Base-by-base conservation (phyloP, 1,284 basidiomycete genomes). In the Ustanciosporium gigantosporum region DNA sequence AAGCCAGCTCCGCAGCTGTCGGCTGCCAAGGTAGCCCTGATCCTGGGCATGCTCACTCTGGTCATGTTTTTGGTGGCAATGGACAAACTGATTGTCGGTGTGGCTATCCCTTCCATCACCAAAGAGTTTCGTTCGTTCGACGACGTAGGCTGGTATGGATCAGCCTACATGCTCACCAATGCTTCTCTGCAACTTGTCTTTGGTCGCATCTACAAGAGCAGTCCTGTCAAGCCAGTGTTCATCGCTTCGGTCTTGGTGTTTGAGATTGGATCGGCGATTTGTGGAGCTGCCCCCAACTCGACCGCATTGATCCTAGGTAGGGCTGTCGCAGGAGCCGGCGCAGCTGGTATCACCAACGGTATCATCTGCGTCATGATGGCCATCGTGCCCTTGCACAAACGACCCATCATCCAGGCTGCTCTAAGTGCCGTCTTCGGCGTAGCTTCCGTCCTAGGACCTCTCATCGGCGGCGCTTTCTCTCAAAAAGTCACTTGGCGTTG, bases 201-300 rank as follows among this genome's bases (percentile, higher is more conserved):
- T 31, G 36, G 50, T 25, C 43, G 45, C 14, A 31, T 47, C 43
- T 36, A 70, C 46, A 78, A 77, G 39, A 68, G 80, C 49, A 64
- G 80, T 46, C 79, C 79, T 23, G 78, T 80, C 37, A 82, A 82
- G 68, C 79, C 72, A 57, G 73, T 82, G 23, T 81, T 81, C 51
- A 74, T 83, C 25, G 60, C 62, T 16, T 77, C 82, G 31, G 79
- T 84, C 43, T 60, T 80, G 61, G 62, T 82, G 60, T 83, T 83
- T 45, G 81, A 82, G 41, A 43, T 83, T 23, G 83, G 83, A 11
- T 81, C 79, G 8, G 74, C 83, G 23, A 66, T 84, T 19, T 84
- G 82, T 50, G 83, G 79, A n/a, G 80, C 82, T 13, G 78, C 83
- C 0, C 79, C 80, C 0, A 77, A 55, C 13, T 81, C 82, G 61